Conservation (phyloP, 306 rosid species). For the Benincasa hispida region DNA sequence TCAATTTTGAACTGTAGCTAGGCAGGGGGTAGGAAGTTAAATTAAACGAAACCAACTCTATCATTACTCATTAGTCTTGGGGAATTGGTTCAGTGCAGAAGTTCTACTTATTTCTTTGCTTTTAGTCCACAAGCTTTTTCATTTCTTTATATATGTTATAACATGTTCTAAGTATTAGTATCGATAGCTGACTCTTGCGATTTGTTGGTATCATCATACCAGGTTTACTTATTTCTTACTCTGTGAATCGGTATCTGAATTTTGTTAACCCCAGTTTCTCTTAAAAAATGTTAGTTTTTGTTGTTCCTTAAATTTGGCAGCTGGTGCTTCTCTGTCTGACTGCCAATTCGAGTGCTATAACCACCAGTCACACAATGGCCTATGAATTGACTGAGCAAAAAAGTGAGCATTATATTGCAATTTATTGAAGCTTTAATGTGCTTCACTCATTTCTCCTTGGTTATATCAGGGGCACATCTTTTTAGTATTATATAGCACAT, state of each 20-base stretch:
- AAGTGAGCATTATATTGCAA: conserved; percentile 37
- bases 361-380: conserved; percentile 32
- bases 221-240: not conserved
- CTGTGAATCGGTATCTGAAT: not conserved
- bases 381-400: conserved; percentile 58
- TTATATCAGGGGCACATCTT: not conserved
- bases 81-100: not conserved
- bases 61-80: not conserved
- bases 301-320: not conserved
- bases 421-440: not conserved
- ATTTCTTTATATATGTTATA: not conserved
- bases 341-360: not conserved
- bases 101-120: not conserved
- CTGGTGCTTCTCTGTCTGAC: not conserved
- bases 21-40: not conserved
- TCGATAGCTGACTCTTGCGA: not conserved
- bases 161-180: not conserved
- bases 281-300: not conserved
- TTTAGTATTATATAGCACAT: not conserved
- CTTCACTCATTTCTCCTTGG: not conserved
- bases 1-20: not conserved
- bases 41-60: not conserved
- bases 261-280: not conserved
- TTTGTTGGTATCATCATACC: not conserved
- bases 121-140: not conserved